These are phyloP conservation scores for Hura crepitans DNA, from an alignment of 441 rosid genomes.

Conservation along the genomic window DNA sequence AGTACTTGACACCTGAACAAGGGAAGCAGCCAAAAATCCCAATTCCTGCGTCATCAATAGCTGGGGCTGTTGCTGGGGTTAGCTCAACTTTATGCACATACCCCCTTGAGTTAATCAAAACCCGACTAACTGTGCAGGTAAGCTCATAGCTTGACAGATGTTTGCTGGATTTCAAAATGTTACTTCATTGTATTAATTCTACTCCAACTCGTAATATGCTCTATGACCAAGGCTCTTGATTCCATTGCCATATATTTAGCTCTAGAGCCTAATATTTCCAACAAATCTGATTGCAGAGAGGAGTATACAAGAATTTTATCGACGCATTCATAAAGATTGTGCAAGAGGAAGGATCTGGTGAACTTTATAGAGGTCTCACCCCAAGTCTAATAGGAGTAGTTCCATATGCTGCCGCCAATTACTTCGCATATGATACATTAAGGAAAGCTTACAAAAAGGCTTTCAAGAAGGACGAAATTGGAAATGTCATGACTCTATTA, in stretches of 20 bases:
- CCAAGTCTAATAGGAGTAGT: constrained; percentile 92
- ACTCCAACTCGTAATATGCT: too few species aligned
- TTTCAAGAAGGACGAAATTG: constrained; percentile 67
- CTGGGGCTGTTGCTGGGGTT: constrained; percentile 93
- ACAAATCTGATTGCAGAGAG: constrained; percentile 50
- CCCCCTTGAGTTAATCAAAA: constrained; percentile 87
- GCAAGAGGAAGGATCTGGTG: constrained; percentile 72
- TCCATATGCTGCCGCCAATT: constrained; percentile 86
- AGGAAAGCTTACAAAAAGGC: constrained; percentile 59
- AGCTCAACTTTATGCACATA: constrained; percentile 86
- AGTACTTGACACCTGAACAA: constrained; percentile 53
- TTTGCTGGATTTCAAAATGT: not conserved
- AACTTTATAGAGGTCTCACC: constrained; percentile 84
- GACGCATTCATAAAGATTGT: constrained; percentile 74
- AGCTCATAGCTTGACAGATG: not conserved
- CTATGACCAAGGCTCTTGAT: too few species aligned
- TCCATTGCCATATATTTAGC: not conserved
- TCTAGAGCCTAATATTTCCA: not conserved
- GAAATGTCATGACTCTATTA: constrained; percentile 67
- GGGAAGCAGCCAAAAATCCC: constrained; percentile 64
- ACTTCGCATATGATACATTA: constrained; percentile 76
- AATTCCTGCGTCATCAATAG: constrained; percentile 74
- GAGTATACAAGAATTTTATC: constrained; percentile 58
- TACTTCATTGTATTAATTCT: too few species aligned
- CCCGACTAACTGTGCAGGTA: constrained; percentile 89